Evolutionary conservation across 495 filamentous ascomycete genomes (phyloP).

Genomic region (Aspergillus egyptiacus): DNA sequence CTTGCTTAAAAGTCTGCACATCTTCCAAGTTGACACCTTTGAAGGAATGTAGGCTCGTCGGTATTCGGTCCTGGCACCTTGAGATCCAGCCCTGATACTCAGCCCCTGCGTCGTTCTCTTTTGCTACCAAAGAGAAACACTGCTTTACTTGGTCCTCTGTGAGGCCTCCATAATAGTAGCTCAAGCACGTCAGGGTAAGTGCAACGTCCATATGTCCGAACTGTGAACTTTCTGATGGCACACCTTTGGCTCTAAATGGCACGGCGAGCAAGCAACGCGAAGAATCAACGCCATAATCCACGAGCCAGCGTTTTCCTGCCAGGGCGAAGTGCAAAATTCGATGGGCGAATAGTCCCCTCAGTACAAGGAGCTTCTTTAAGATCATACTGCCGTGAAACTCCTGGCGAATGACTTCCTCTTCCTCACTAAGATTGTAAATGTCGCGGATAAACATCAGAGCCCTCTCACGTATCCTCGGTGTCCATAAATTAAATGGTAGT

Average conservation of each 20-base stretch:
- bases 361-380: conserved; percentile 41
- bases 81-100: conserved; percentile 52
- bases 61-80: conserved; percentile 1
- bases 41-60: conserved; percentile 36
- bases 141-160: conserved; percentile 43
- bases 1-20: conserved; percentile 23
- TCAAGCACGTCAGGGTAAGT: conserved; percentile 59
- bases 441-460: neutral
- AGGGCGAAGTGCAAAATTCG: conserved; percentile 52
- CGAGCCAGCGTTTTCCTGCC: conserved; percentile 55
- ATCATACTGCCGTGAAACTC: neutral
- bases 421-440: neutral
- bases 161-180: conserved; percentile 65
- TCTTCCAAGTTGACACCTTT: conserved; percentile 58
- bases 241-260: conserved; percentile 64
- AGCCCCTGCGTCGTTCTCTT: conserved; percentile 48
- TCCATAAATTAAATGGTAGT: neutral
- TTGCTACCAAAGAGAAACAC: conserved; percentile 44
- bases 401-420: neutral
- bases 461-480: neutral
- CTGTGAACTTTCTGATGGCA: conserved; percentile 55
- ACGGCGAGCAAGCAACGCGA: conserved; percentile 29
- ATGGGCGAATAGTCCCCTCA: conserved; percentile 55
- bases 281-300: conserved; percentile 35
- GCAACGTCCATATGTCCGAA: conserved; percentile 69